Base-by-base conservation (phyloP, 2,329 filamentous ascomycete genomes). In the Fusarium tricinctum region DNA sequence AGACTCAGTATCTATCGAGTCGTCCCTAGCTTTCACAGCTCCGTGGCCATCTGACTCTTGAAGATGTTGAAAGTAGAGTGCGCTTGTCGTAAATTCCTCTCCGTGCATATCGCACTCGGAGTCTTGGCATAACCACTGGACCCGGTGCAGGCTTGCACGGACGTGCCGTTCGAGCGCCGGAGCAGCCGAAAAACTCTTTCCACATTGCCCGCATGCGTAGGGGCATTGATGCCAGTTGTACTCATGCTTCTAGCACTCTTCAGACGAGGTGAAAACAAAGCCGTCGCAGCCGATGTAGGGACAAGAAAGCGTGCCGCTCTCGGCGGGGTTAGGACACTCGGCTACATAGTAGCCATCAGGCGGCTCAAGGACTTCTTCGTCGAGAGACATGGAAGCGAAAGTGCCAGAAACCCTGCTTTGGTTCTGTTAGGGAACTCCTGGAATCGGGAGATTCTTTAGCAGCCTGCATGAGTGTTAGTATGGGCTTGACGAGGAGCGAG, bases 261-360 rank as follows among this genome's bases (percentile, higher is more conserved):
- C n/a, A 1, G 39, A 30, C 0, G 66, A 66, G 4, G 49, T 15
- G 10, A 76, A 76, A 0, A 46, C 10, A 26, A 74, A 67, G 1
- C 74, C 74, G n/a, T 76, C 74, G 35, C 74, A 76, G 6, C 59
- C 50, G 4, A 59, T 4, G 38, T 75, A 70, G 0, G 74, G 74
- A n/a, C 74, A 76, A 3, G 61, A 54, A 13, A 66, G 62, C 9
- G 63, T 66, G 3, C 54, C 23, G 5, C 44, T 53, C 13, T 74
- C 73, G 0, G 15, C 15, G 0, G 38, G 32, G 38, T 69, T 73
- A 0, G 71, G 71, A 1, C 65, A 70, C 2, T 49, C 15, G 10
- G 48, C 5, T 2, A 63, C 52, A 2, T 52, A 49, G 28, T 74
- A 74, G 9, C 48, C 69, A 2, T 57, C 48, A 1, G 69, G 72